Conservation (phyloP, 371 early-diverging fungal genomes). For the Capniomyces stellatus region DNA sequence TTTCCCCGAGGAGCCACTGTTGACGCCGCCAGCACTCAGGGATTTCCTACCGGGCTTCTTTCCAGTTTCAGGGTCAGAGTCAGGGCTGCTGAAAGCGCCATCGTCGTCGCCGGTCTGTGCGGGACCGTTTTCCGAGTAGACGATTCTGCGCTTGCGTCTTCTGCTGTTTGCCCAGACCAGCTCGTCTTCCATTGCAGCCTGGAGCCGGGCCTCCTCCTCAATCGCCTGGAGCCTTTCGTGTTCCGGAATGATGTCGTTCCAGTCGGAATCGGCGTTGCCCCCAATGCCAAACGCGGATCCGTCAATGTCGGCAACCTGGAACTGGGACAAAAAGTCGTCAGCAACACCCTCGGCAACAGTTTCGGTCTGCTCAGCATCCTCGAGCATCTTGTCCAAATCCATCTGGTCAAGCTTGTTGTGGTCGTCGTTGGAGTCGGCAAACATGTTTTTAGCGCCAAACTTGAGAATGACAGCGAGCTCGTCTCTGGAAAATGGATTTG, state of each 20-base stretch:
- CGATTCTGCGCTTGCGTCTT: slow-evolving; percentile 28
- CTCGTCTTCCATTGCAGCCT: slow-evolving; percentile 27
- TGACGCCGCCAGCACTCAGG: slow-evolving; percentile 1
- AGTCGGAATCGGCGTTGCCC: slow-evolving; percentile 36
- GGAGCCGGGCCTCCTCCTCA: slow-evolving; percentile 42
- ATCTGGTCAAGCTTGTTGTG: slow-evolving; percentile 70
- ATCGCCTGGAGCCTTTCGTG: slow-evolving; percentile 35
- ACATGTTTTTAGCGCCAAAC: slow-evolving; percentile 94
- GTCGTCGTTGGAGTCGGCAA: slow-evolving; percentile 42
- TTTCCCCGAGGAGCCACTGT: too few relatives aligned
- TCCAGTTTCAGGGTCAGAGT: neutral
- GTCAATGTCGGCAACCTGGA: slow-evolving; percentile 81
- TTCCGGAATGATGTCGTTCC: slow-evolving; percentile 94
- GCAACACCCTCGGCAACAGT: slow-evolving; percentile 46
- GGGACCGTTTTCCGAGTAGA: slow-evolving; percentile 16
- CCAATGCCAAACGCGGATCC: slow-evolving; percentile 30
- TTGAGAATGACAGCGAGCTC: slow-evolving; percentile 89
- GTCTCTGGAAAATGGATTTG: slow-evolving; percentile 35
- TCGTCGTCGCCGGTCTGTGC: slow-evolving; percentile 13
- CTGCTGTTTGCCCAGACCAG: slow-evolving; percentile 16
- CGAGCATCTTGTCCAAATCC: slow-evolving; percentile 88
- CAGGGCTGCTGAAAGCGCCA: slow-evolving; percentile 9
- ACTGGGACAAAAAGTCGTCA: slow-evolving; percentile 85
- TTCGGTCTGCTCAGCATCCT: slow-evolving; percentile 82
- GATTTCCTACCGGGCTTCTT: slow-evolving; percentile 8